phyloP scores from a whole-genome alignment of 345 rosid species.

The Boechera divaricarpa region DNA sequence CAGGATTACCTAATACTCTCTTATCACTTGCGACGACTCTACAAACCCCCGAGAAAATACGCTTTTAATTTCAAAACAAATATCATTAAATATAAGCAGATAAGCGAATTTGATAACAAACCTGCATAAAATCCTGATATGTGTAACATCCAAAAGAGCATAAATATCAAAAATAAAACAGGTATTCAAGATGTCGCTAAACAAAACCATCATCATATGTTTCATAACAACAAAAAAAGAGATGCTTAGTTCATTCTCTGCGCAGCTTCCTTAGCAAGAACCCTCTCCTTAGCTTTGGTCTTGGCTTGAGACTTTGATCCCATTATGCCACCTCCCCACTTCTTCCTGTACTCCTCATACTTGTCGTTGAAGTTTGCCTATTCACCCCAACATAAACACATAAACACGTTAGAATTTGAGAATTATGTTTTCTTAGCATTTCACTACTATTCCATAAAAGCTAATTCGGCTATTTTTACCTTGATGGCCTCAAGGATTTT shows the following conservation, averaged over 20 bases:
- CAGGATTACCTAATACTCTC: too few relatives aligned
- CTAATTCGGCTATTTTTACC: conserved; percentile 41
- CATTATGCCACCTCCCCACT: conserved; percentile 91
- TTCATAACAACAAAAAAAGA: neutral
- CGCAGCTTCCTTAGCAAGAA: conserved; percentile 75
- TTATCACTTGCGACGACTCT: too few relatives aligned
- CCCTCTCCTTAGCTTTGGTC: conserved; percentile 71
- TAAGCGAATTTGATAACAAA: conserved; percentile 5
- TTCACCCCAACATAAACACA: neutral
- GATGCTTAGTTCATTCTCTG: conserved; percentile 63
- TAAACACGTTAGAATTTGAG: neutral
- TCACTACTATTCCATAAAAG: neutral
- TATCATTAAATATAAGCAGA: neutral
- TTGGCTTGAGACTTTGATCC: conserved; percentile 82
- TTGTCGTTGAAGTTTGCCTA: conserved; percentile 83
- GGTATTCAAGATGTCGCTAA: neutral
- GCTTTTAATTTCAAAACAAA: too few relatives aligned
- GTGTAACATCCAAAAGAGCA: neutral
- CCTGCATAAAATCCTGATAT: conserved; percentile 24
- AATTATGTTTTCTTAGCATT: neutral
- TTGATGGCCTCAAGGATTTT: conserved; percentile 77
- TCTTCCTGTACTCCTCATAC: conserved; percentile 78
- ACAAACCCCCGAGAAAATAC: too few relatives aligned
- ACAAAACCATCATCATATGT: conserved; percentile 15
- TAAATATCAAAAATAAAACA: neutral